Evolutionary conservation across 192 early-diverging fungal genomes (phyloP), one percentile per base, ranked within the genome.

Genomic region (Irineochytrium annulatum): DNA sequence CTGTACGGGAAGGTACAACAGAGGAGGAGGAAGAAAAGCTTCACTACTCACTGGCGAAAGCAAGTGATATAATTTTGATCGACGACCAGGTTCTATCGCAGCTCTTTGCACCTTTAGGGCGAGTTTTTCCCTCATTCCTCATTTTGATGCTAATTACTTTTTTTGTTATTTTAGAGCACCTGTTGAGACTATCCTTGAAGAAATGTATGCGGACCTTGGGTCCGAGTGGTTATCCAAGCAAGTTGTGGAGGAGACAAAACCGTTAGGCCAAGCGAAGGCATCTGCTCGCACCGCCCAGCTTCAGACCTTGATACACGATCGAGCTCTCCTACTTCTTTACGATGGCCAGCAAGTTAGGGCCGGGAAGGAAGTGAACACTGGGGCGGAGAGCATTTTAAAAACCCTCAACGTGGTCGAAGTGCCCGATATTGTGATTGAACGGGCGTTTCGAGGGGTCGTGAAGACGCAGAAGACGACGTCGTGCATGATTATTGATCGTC

Each of bases 261-360:
- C 79, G 13, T 56, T 60, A n/a, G 89, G 87, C 5, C 67, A 63
- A 16, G 54, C 76, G 6, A 65, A 19, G 26, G 53, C 48, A 5
- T 85, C 85, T 0, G 49, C 58, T 0, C 57, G 71, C 32, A 75
- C 86, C 8, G 58, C 71, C 39, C 63, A 62, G 24, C 55, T 94
- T 29, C 77, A 89, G 52, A 62, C 75, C 30, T 46, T 84, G 20
- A 89, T 95, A 30, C 69, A 75, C 19, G 80, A 90, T 58, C 85
- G 93, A 1, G 87, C 91, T 20, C 82, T 86, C 1, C 74, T 95
- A 3, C 77, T 95, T 19, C 57, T 89, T 11, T 83, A 90, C 68
- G 86, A 90, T 51, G 75, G 74, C 1, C 69, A 63, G 26, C 52
- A 74, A 71, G 52, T 62, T 59, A 30, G 79, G 57, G 54, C 72